These are phyloP conservation scores for Millerozyma miso DNA, from an alignment of 805 yeast genomes.

Conservation along the genomic window DNA sequence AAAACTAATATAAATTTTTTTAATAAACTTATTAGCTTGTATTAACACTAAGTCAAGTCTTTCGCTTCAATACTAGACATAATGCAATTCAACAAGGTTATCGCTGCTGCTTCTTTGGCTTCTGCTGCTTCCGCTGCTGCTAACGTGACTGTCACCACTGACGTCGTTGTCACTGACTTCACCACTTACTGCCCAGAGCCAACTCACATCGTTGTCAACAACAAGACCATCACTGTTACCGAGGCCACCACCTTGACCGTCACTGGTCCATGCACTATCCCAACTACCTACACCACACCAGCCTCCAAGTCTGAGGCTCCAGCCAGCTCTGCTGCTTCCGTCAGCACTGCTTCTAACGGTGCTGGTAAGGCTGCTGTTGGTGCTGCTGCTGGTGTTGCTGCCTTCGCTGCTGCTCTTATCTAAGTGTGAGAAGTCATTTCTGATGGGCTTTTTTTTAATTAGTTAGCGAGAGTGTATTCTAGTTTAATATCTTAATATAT, in stretches of 20 bases:
- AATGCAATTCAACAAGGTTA: conserved; percentile 36
- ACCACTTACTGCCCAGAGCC: conserved; percentile 78
- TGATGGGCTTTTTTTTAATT: background rate
- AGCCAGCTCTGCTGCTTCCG: conserved; percentile 13
- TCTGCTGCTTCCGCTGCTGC: conserved; percentile 39
- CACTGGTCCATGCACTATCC: conserved; percentile 82
- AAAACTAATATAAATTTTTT: background rate
- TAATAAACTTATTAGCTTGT: conserved; percentile 1
- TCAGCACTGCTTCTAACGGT: conserved; percentile 27
- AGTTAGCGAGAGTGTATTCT: background rate
- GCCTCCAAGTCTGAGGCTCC: conserved; percentile 16
- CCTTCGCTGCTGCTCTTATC: conserved; percentile 46
- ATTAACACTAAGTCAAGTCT: conserved; percentile 9
- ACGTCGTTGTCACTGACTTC: conserved; percentile 60
- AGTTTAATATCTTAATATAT: background rate
- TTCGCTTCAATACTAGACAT: conserved; percentile 15
- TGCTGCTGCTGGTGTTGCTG: conserved; percentile 52
- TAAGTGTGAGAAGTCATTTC: conserved; percentile 17
- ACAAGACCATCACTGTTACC: conserved; percentile 69
- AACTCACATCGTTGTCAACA: conserved; percentile 62
- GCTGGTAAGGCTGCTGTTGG: conserved; percentile 43
- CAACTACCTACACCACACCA: conserved; percentile 35
- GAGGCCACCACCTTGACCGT: conserved; percentile 78
- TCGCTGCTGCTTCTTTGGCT: conserved; percentile 40
- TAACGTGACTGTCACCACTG: conserved; percentile 48